Conservation (phyloP, 495 filamentous ascomycete species). For the Parathielavia hyrcaniae region DNA sequence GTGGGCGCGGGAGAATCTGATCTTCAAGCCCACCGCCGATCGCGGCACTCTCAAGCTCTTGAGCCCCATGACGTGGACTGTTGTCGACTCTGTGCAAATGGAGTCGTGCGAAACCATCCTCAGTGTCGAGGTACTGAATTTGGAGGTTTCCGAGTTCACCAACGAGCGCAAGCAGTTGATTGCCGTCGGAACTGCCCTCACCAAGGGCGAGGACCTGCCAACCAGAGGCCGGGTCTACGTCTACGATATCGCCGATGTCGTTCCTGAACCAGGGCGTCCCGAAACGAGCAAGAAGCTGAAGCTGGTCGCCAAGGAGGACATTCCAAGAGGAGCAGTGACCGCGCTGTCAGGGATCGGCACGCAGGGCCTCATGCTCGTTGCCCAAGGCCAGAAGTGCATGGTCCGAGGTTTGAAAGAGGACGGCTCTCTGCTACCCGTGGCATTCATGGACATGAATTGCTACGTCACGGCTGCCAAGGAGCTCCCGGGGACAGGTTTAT, state of each 20-base stretch:
- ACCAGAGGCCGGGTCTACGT: constrained; percentile 82
- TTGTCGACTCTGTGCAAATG: constrained; percentile 67
- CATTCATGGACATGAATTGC: constrained; percentile 96
- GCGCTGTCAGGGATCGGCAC: constrained; percentile 81
- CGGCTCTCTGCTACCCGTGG: constrained; percentile 80
- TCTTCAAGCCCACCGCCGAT: constrained; percentile 61
- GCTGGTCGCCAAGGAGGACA: constrained; percentile 78
- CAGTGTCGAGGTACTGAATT: constrained; percentile 71
- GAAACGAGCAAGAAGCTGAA: constrained; percentile 82
- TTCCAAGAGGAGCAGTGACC: constrained; percentile 84
- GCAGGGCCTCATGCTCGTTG: constrained; percentile 82
- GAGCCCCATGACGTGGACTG: constrained; percentile 64
- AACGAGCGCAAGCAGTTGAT: constrained; percentile 76
- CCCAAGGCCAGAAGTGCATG: constrained; percentile 96
- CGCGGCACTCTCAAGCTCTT: constrained; percentile 67
- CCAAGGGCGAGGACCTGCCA: constrained; percentile 81
- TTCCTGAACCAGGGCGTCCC: constrained; percentile 76
- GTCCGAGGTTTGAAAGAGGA: constrained; percentile 94
- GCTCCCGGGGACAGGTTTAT: constrained; percentile 73
- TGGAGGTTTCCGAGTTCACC: constrained; percentile 85
- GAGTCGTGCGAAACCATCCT: constrained; percentile 69
- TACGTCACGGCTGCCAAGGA: constrained; percentile 79
- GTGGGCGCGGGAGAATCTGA: constrained; percentile 60
- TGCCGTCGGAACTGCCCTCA: constrained; percentile 75
- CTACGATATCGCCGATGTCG: constrained; percentile 84